A percentile compares a stretch with the other conserved stretches of the same genome.
Evolutionary conservation across 1,284 basidiomycete genomes (phyloP).

Genomic region (Serendipita sp.): DNA sequence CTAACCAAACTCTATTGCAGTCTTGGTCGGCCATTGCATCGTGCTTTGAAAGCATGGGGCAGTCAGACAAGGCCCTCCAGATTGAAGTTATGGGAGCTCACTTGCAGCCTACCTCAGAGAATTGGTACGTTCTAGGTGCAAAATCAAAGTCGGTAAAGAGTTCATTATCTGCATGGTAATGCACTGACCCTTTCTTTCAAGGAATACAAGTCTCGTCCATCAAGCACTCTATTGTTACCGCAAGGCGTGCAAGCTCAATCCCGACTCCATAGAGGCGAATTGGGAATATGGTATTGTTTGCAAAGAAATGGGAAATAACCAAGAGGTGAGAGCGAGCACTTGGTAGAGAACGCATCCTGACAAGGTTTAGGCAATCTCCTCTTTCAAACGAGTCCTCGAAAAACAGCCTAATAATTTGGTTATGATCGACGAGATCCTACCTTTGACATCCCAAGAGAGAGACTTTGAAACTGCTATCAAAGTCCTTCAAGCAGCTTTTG

Average conservation of each 20-base stretch:
- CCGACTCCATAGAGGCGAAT: conserved; percentile 68
- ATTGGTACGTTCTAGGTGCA: conserved; percentile 71
- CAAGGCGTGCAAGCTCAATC: conserved; percentile 69
- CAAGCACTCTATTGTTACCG: conserved; percentile 88
- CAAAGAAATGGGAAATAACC: conserved; percentile 57
- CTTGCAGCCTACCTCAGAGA: conserved; percentile 68
- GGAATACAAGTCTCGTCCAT: conserved; percentile 56
- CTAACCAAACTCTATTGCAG: conserved; percentile 25
- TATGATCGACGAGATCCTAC: conserved; percentile 67
- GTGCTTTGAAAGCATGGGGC: conserved; percentile 56
- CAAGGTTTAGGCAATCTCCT: conserved; percentile 49
- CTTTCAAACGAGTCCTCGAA: conserved; percentile 63
- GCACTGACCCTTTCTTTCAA: conserved; percentile 18
- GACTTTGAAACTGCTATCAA: conserved; percentile 50
- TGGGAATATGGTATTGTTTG: conserved; percentile 85
- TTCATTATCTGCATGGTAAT: background rate
- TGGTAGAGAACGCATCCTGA: background rate
- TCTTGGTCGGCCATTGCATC: conserved; percentile 78
- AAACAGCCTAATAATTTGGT: conserved; percentile 69
- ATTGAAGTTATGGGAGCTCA: conserved; percentile 84
- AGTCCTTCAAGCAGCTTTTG: conserved; percentile 26
- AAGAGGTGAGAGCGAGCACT: conserved; percentile 33
- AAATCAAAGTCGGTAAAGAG: conserved; percentile 46
- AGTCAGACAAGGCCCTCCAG: conserved; percentile 63
- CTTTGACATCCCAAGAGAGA: conserved; percentile 57